Evolutionary conservation across 495 filamentous ascomycete species (phyloP).

Genomic region (Hyaloscypha hepaticicola): DNA sequence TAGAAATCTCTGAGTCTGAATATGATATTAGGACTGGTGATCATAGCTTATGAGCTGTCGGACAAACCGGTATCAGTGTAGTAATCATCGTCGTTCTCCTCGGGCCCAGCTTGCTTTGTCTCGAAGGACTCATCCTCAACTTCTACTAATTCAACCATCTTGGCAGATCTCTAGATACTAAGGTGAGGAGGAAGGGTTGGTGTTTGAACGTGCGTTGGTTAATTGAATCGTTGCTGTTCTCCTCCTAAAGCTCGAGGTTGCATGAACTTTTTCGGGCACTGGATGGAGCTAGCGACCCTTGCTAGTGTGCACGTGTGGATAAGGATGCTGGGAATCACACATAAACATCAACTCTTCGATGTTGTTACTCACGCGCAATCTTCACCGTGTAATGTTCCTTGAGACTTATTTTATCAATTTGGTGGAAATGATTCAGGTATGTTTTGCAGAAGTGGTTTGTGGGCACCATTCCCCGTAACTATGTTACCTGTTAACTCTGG

Average conservation of each 20-base stretch:
- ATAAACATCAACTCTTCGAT: too few species aligned
- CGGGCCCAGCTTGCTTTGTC: conserved; percentile 64
- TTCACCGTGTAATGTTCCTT: background rate
- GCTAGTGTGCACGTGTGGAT: conserved; percentile 12
- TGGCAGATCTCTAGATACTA: conserved; percentile 33
- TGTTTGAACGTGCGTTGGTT: background rate
- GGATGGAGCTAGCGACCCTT: conserved; percentile 8
- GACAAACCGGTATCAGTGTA: conserved; percentile 83
- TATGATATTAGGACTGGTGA: conserved; percentile 25
- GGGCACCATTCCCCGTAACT: background rate
- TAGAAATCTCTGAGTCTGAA: conserved; percentile 64
- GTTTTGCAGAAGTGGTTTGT: background rate
- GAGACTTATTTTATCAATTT: background rate
- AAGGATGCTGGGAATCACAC: background rate
- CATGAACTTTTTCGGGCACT: conserved; percentile 10
- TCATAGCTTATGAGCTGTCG: background rate
- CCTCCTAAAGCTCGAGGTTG: conserved; percentile 9
- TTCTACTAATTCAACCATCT: conserved; percentile 95
- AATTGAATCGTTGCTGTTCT: background rate
- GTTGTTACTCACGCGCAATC: background rate
- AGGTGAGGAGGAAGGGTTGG: background rate
- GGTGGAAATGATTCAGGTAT: background rate
- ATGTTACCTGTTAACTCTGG: background rate
- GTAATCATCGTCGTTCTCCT: conserved; percentile 78
- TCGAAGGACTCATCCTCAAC: conserved; percentile 94